Conservation (phyloP, 1,284 basidiomycete species). For the Ustilago trichophora region DNA sequence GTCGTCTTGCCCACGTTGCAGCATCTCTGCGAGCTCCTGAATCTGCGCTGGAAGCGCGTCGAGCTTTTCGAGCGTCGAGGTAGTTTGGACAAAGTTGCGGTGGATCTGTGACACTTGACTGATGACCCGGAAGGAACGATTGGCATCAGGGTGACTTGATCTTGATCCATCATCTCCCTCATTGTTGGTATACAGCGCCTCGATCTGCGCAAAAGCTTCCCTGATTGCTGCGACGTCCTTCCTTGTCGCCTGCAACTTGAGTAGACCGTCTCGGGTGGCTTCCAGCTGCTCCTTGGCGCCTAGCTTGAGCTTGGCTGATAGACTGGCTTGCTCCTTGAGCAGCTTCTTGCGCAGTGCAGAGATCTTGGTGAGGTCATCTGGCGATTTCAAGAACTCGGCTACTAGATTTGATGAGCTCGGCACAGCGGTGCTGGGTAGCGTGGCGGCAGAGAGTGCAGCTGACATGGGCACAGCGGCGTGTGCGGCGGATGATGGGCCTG, state of each 20-base stretch:
- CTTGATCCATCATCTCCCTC: slow-evolving; percentile 23
- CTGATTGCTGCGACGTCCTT: slow-evolving; percentile 84
- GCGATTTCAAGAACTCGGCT: slow-evolving; percentile 69
- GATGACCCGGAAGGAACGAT: slow-evolving; percentile 55
- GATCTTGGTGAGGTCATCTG: slow-evolving; percentile 92
- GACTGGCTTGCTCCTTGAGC: slow-evolving; percentile 94
- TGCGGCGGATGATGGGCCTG: slow-evolving; percentile 9
- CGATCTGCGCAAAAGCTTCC: slow-evolving; percentile 90
- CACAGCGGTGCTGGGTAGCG: slow-evolving; percentile 8
- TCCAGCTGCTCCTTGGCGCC: slow-evolving; percentile 95
- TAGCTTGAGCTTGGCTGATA: slow-evolving; percentile 88
- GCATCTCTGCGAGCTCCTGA: slow-evolving; percentile 79
- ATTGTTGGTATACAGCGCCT: slow-evolving; percentile 71
- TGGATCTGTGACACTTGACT: slow-evolving; percentile 88
- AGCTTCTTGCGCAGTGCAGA: slow-evolving; percentile 89
- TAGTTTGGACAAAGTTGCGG: slow-evolving; percentile 91
- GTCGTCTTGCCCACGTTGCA: slow-evolving; percentile 78
- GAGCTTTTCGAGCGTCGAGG: slow-evolving; percentile 92
- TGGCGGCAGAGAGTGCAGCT: slow-evolving; percentile 22
- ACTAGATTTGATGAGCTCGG: slow-evolving; percentile 40
- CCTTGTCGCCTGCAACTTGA: slow-evolving; percentile 83
- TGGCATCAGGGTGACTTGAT: slow-evolving; percentile 35
- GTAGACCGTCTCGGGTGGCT: slow-evolving; percentile 85
- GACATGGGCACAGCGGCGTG: slow-evolving; percentile 18
- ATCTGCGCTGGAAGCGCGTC: slow-evolving; percentile 87